These are phyloP conservation scores for Paecilomyces formosus DNA, from an alignment of 2,329 filamentous ascomycete genomes.

Conservation along the genomic window DNA sequence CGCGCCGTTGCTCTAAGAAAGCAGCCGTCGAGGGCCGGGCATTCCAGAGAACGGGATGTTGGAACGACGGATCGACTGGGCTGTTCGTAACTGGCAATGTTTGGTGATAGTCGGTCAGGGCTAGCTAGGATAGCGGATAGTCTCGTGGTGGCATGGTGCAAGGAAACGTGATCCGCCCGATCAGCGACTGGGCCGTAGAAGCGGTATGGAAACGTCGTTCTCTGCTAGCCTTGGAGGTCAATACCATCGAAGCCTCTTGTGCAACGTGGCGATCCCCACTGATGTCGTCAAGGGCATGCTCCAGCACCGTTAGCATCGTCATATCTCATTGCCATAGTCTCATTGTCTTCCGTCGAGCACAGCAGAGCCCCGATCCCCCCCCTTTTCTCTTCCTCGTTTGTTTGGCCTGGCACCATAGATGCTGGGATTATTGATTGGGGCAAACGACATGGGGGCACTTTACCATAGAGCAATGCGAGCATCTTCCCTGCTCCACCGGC, in stretches of 20 bases:
- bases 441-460: neutral
- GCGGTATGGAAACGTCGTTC: neutral
- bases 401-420: neutral
- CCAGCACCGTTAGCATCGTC: neutral
- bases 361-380: neutral
- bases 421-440: neutral
- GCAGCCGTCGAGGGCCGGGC: conserved; percentile 2
- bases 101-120: neutral
- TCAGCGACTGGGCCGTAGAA: neutral
- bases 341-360: neutral
- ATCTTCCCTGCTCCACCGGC: neutral
- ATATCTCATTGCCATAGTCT: neutral
- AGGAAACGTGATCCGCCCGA: neutral
- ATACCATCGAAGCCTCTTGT: neutral
- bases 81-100: neutral
- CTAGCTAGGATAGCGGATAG: neutral
- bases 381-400: no score
- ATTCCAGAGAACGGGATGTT: conserved; percentile 13
- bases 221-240: neutral
- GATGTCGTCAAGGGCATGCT: neutral
- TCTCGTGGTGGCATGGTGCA: neutral
- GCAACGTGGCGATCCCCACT: neutral
- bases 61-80: conserved; percentile 4
- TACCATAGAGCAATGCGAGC: neutral
- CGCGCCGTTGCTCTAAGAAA: neutral